A percentile compares a stretch with the other conserved stretches of the same genome.
Conservation (phyloP, 805 yeast species). For the Yamadazyma tumulicola region DNA sequence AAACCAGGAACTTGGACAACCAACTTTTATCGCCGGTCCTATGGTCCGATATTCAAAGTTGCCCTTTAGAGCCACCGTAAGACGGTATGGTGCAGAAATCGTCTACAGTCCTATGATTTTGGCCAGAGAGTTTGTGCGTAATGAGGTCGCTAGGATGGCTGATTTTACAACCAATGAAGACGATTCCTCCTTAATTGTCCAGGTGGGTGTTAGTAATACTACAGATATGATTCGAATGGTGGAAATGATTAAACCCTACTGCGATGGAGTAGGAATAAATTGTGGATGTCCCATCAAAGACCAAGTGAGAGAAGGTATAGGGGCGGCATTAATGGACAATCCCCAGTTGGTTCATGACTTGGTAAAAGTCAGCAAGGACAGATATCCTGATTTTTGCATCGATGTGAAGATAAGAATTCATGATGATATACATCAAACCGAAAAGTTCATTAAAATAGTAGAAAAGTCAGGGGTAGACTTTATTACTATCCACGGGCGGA, state of each 20-base stretch:
- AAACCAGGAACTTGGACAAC: slow-evolving; percentile 22
- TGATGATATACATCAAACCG: slow-evolving; percentile 66
- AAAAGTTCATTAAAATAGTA: slow-evolving; percentile 64
- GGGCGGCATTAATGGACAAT: slow-evolving; percentile 89
- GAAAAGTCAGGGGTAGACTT: slow-evolving; percentile 90
- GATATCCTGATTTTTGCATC: slow-evolving; percentile 73
- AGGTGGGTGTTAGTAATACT: slow-evolving; percentile 85
- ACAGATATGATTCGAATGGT: slow-evolving; percentile 79
- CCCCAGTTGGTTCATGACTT: slow-evolving; percentile 76
- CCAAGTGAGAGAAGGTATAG: slow-evolving; percentile 93
- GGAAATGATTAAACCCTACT: slow-evolving; percentile 84
- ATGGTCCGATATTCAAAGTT: slow-evolving; percentile 96
- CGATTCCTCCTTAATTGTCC: slow-evolving; percentile 78
- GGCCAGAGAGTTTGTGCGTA: slow-evolving; percentile 91
- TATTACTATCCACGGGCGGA: slow-evolving; percentile 92
- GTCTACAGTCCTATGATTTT: slow-evolving; percentile 96
- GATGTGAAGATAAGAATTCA: slow-evolving; percentile 94
- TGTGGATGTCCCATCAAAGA: slow-evolving; percentile 98
- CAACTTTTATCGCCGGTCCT: slow-evolving; percentile 64
- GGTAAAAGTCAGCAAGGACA: slow-evolving; percentile 79
- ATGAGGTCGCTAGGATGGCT: slow-evolving; percentile 70
- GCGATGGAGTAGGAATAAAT: slow-evolving; percentile 91
- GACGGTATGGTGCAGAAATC: slow-evolving; percentile 73
- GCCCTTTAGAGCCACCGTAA: slow-evolving; percentile 76
- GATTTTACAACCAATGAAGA: slow-evolving; percentile 78